Evolutionary conservation across 2,329 filamentous ascomycete species (phyloP), one percentile per base, ranked within the genome.

Genomic region (Samsoniella hepiali): DNA sequence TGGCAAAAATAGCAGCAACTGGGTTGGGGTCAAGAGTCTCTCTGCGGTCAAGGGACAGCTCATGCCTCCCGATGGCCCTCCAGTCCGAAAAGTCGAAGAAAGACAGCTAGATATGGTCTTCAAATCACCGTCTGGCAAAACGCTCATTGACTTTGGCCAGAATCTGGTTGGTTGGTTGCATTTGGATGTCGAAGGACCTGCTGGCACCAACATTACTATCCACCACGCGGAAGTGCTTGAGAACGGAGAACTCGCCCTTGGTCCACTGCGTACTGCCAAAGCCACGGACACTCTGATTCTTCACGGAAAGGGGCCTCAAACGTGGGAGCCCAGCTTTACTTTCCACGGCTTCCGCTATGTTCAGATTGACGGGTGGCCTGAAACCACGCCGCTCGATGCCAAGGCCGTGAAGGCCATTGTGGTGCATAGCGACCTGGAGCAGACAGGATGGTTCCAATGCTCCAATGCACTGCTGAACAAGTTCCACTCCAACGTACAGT

Each of bases 221-320:
- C 71, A 70, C 0, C 84, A 87, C 68, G 80, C 83, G 0, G 84
- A 87, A 69, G 83, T 84, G 11, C 74, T 55, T 87, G 82, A 86
- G 63, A 63, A 79, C 63, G 72, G 77, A 55, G 75, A 83, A 74
- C 68, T 82, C 42, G 51, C 11, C 22, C 34, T 40, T 55, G 51
- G 32, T 40, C 34, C 34, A 11, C 29, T 38, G 22, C 51, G 34
- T 15, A n/a, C 22, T 3, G 80, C 81, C 11, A 76, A 77, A 51
- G 75, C 75, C 1, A 74, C 68, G 0, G 81, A 85, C 50, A 75
- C 67, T 1, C 56, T 81, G 22, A 73, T 77, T 13, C 67, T 70
- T 34, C 69, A 70, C 17, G 67, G 68, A 5, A 57, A 62, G 6
- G 67, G 65, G 1, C 56, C 45, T 29, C 66, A 68, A 22, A 59